Conservation (phyloP, 2,329 filamentous ascomycete species). For the Trichoderma aggressivum region DNA sequence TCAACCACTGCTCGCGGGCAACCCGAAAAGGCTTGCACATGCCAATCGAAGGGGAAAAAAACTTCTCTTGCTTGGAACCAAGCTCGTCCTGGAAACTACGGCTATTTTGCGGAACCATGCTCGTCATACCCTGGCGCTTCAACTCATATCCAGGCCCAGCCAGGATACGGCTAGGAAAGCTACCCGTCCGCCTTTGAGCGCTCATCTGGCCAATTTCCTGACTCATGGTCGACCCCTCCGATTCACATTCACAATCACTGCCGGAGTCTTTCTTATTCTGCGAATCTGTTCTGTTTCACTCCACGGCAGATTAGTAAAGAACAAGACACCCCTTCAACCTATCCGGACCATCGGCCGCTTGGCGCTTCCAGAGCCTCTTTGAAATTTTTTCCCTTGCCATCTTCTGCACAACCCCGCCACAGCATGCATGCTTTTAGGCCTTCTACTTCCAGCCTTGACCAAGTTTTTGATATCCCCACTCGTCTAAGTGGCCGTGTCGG, state of each 20-base stretch:
- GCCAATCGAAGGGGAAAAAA: constrained; percentile 1
- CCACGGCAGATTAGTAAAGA: neutral
- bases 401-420: constrained; percentile 9
- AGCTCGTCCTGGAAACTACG: constrained; percentile 6
- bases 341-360: neutral
- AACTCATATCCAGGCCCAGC: neutral
- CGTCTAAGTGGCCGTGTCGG: constrained; percentile 28
- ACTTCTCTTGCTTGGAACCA: neutral
- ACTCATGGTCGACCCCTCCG: neutral
- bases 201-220: neutral
- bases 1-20: neutral
- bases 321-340: neutral
- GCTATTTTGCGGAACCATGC: constrained; percentile 14
- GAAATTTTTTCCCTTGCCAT: neutral
- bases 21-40: constrained; percentile 14
- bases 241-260: neutral
- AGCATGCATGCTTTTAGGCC: neutral
- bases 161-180: constrained; percentile 1
- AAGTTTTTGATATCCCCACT: constrained; percentile 25
- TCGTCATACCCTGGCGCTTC: constrained; percentile 9
- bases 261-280: neutral
- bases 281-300: neutral
- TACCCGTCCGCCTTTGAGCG: neutral
- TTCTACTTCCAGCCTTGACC: constrained; percentile 14
- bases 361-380: neutral